phyloP scores from a whole-genome alignment of 805 yeast species.

The Candida montana region DNA sequence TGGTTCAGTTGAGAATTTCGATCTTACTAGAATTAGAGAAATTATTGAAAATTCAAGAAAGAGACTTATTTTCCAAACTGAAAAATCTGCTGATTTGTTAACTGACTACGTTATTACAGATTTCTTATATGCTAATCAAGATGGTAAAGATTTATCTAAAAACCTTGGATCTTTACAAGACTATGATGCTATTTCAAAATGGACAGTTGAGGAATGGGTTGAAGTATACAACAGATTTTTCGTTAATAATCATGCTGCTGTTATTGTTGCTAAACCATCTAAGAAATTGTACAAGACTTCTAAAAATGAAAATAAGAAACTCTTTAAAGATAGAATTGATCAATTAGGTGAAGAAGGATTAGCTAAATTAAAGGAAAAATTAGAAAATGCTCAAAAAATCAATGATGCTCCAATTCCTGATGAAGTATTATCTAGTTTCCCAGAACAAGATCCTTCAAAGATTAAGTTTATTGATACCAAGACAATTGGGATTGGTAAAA shows the following conservation, averaged over 20 bases:
- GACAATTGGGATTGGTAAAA: constrained; percentile 55
- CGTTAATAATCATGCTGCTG: constrained; percentile 55
- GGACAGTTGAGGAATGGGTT: constrained; percentile 71
- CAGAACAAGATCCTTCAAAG: constrained; percentile 67
- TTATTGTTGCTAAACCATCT: constrained; percentile 73
- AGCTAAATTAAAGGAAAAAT: constrained; percentile 39
- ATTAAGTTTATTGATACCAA: constrained; percentile 67
- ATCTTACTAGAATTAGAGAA: constrained; percentile 60
- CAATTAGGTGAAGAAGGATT: constrained; percentile 59
- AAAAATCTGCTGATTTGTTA: constrained; percentile 55
- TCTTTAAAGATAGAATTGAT: constrained; percentile 43
- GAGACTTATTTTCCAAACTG: constrained; percentile 55
- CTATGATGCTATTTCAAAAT: constrained; percentile 43
- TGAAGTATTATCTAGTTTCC: constrained; percentile 53
- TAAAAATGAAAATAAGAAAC: constrained; percentile 45
- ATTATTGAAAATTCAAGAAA: constrained; percentile 60
- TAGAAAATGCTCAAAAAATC: constrained; percentile 56
- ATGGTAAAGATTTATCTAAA: constrained; percentile 51
- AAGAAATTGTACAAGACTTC: constrained; percentile 45
- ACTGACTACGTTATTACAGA: constrained; percentile 68
- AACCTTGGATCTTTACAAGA: constrained; percentile 54
- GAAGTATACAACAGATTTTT: constrained; percentile 46
- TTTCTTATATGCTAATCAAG: constrained; percentile 69
- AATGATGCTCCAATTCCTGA: constrained; percentile 80
- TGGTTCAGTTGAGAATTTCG: constrained; percentile 44